These are phyloP conservation scores for Rhexocercosporidium sp. DNA, from an alignment of 2,329 filamentous ascomycete species.

Conservation along the genomic window DNA sequence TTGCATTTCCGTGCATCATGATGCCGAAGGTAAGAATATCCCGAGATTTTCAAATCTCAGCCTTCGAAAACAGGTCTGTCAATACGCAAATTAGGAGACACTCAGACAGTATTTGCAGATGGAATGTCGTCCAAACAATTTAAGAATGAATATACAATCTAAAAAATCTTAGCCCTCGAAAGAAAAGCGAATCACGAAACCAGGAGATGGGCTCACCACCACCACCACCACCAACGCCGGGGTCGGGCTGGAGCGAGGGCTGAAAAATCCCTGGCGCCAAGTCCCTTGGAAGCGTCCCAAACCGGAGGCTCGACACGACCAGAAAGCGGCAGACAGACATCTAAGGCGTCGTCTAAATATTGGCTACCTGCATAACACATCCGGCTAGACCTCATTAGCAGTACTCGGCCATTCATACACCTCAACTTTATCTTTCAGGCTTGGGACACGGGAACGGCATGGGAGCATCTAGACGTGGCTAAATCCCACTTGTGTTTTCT, in stretches of 20 bases:
- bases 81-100: background rate
- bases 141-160: background rate
- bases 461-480: background rate
- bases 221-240: background rate
- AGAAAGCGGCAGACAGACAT: background rate
- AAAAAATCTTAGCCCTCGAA: background rate
- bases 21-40: background rate
- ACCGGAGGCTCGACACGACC: background rate
- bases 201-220: background rate
- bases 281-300: background rate
- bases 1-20: background rate
- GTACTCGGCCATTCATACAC: background rate
- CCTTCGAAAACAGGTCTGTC: background rate
- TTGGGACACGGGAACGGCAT: background rate
- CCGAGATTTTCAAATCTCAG: background rate
- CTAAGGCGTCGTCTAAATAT: conserved; percentile 4
- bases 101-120: no score
- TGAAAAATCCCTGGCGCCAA: conserved; percentile 10
- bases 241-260: conserved; percentile 7
- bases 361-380: background rate
- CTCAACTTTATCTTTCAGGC: background rate
- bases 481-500: background rate
- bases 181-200: background rate
- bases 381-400: background rate
- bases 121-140: background rate